phyloP scores from a whole-genome alignment of 2,329 filamentous ascomycete genomes.

The Aspergillus quadricinctus region DNA sequence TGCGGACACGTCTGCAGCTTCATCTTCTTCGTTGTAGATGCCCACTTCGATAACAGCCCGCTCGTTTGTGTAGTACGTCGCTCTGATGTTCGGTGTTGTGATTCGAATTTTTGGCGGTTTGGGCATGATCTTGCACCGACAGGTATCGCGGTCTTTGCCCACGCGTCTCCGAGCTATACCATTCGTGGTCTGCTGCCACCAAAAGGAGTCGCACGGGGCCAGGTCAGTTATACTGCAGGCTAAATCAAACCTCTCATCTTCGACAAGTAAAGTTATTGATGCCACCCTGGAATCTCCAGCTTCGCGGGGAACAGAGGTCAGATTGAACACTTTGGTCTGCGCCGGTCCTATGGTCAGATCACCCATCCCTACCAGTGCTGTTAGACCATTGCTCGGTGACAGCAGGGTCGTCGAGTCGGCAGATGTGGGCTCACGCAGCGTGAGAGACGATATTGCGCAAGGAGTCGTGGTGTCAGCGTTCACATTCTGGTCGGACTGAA shows the following conservation, averaged over 20 bases:
- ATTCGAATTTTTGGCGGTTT: constrained; percentile 91
- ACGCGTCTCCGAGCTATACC: constrained; percentile 35
- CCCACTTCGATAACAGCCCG: constrained; percentile 63
- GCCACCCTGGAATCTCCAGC: constrained; percentile 69
- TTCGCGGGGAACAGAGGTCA: constrained; percentile 72
- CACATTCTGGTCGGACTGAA: constrained; percentile 32
- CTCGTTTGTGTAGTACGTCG: constrained; percentile 85
- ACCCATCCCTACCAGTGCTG: constrained; percentile 51
- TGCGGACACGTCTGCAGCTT: constrained; percentile 67
- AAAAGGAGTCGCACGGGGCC: constrained; percentile 29
- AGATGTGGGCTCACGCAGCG: constrained; percentile 30
- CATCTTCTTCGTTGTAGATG: constrained; percentile 77
- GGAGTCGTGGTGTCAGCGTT: constrained; percentile 16
- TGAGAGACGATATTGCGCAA: constrained; percentile 28
- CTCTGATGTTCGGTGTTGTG: constrained; percentile 55
- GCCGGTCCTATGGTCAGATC: constrained; percentile 65
- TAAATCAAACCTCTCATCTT: constrained; percentile 62
- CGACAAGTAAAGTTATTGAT: constrained; percentile 60
- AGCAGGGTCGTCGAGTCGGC: constrained; percentile 25
- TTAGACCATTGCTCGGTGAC: constrained; percentile 31
- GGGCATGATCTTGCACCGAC: constrained; percentile 68
- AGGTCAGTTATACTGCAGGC: constrained; percentile 57
- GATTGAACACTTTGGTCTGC: constrained; percentile 65
- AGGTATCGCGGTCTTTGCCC: constrained; percentile 45
- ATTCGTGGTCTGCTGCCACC: constrained; percentile 41